phyloP scores from a whole-genome alignment of 108 stramenopile genomes.

The Nitzschia inconspicua region DNA sequence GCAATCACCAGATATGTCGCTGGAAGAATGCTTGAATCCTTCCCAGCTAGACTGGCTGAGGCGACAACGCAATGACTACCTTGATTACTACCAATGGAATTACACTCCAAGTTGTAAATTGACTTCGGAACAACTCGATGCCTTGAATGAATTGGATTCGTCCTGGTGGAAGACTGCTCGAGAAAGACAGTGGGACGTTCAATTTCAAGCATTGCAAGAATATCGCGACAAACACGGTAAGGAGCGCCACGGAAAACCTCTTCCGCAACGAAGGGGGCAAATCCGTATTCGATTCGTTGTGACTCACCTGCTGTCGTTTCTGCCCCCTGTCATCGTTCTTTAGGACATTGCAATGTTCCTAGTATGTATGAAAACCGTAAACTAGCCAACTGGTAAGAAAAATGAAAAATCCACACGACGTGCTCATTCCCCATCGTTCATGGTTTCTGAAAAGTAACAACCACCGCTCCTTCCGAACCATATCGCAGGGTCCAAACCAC shows the following conservation, averaged over 20 bases:
- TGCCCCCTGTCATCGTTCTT: not conserved
- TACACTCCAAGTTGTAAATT: not conserved
- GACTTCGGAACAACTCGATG: not conserved
- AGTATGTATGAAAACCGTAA: not conserved
- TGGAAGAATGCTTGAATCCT: not conserved
- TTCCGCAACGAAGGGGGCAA: not conserved
- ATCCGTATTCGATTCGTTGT: not conserved
- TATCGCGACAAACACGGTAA: not conserved
- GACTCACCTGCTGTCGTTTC: not conserved
- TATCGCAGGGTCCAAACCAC: slow-evolving; percentile 2
- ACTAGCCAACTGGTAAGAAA: slow-evolving; percentile 1
- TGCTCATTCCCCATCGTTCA: not conserved
- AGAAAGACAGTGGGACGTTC: slow-evolving; percentile 1
- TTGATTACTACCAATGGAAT: not conserved
- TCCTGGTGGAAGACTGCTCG: slow-evolving; percentile 4
- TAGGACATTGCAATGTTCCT: slow-evolving; percentile 1
- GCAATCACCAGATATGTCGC: not conserved
- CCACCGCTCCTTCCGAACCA: not conserved
- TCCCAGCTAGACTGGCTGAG: not conserved
- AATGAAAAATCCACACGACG: not conserved
- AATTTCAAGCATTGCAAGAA: not conserved
- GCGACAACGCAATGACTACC: not conserved
- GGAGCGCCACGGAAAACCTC: too few relatives aligned
- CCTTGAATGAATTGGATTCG: not conserved
- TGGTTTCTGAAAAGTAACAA: too few relatives aligned